A percentile compares a stretch with the other conserved stretches of the same genome.
phyloP scores from a whole-genome alignment of 768 basidiomycete genomes.

The Trametes cingulata region DNA sequence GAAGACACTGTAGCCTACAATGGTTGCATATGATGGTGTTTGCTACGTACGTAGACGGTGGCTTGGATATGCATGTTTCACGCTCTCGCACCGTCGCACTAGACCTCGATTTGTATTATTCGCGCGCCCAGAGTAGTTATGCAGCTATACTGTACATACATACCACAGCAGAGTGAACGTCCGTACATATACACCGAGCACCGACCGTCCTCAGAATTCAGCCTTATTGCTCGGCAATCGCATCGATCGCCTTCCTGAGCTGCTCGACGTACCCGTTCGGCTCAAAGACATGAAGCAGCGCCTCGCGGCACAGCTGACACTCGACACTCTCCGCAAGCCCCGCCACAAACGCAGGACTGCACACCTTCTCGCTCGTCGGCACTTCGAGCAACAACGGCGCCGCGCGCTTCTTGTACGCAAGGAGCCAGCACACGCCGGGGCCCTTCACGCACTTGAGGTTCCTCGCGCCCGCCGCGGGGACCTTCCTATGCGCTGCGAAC shows the following conservation, averaged over 20 bases:
- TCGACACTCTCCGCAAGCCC: neutral
- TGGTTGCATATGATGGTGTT: neutral
- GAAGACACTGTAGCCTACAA: constrained; percentile 39
- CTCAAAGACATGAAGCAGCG: neutral
- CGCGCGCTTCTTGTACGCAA: neutral
- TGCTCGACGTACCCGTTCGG: neutral
- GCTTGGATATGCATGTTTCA: neutral
- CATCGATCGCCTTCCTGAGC: constrained; percentile 2
- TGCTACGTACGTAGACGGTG: too few relatives aligned
- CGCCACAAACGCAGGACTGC: neutral
- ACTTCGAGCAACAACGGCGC: neutral
- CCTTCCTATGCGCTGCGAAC: too few relatives aligned
- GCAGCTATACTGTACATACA: neutral
- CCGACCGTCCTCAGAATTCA: too few relatives aligned
- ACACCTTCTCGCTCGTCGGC: neutral
- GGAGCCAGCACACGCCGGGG: too few relatives aligned
- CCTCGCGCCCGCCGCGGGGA: too few relatives aligned
- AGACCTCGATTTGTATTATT: constrained; percentile 11
- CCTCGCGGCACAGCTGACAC: neutral
- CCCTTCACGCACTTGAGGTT: too few relatives aligned
- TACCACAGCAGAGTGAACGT: too few relatives aligned
- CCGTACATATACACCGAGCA: too few relatives aligned
- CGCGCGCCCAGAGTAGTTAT: neutral
- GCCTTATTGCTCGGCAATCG: neutral
- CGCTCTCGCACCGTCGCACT: neutral